phyloP scores from a whole-genome alignment of 768 basidiomycete species.

The Phaffia australis region DNA sequence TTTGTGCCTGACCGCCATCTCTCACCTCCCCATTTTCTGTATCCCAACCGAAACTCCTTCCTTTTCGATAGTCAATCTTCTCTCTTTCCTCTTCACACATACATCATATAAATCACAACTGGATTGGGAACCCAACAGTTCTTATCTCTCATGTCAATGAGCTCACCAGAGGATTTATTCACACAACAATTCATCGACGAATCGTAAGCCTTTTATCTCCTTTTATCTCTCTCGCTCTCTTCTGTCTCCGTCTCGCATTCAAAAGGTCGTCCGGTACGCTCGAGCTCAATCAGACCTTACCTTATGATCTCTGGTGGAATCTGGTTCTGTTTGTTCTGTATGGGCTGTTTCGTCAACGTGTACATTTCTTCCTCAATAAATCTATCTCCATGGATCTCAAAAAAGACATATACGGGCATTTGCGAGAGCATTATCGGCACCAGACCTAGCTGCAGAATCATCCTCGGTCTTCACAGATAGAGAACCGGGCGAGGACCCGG shows the following conservation, averaged over 20 bases:
- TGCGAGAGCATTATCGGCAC: conserved; percentile 56
- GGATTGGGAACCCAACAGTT: too few relatives aligned
- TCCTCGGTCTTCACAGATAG: conserved; percentile 30
- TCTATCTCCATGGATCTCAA: background rate
- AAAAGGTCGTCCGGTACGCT: too few relatives aligned
- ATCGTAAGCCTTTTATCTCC: conserved; percentile 43
- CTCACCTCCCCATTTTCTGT: too few relatives aligned
- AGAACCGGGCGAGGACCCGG: conserved; percentile 45
- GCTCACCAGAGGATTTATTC: conserved; percentile 33
- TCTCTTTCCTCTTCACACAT: too few relatives aligned
- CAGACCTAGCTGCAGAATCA: conserved; percentile 42
- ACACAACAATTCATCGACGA: conserved; percentile 58
- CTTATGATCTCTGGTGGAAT: background rate
- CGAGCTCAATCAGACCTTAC: background rate
- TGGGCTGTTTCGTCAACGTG: background rate
- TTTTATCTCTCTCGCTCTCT: background rate
- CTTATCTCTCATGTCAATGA: too few relatives aligned
- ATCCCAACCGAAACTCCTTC: too few relatives aligned
- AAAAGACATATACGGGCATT: conserved; percentile 63
- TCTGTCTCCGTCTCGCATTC: background rate
- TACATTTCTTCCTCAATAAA: background rate
- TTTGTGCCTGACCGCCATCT: too few relatives aligned
- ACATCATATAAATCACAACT: too few relatives aligned
- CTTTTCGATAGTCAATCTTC: too few relatives aligned
- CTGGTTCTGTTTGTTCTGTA: background rate